Conservation (phyloP, 139 green algal genomes). For the Chlorella vulgaris region DNA sequence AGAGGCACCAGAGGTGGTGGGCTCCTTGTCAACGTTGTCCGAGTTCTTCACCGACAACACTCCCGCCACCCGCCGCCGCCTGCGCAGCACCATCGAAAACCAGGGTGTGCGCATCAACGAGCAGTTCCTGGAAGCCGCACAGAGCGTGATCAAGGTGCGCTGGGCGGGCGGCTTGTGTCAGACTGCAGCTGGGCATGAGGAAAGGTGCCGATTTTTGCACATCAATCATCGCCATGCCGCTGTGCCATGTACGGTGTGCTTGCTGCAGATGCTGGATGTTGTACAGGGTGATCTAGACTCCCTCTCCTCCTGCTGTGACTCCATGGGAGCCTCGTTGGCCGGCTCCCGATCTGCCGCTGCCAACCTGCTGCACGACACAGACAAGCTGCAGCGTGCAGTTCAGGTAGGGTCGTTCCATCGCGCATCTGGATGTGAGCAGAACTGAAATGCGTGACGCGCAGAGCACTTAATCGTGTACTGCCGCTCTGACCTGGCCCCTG, state of each 20-base stretch:
- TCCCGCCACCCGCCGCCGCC: conserved; percentile 45
- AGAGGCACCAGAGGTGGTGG: conserved; percentile 83
- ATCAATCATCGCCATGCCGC: neutral
- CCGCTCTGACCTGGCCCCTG: too few species aligned
- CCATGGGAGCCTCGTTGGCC: conserved; percentile 9
- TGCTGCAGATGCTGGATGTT: conserved; percentile 72
- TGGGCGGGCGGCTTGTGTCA: neutral
- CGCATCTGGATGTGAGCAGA: too few species aligned
- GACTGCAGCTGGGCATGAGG: neutral
- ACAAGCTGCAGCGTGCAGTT: conserved; percentile 65
- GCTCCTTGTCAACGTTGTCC: conserved; percentile 76
- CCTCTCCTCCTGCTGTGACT: conserved; percentile 53
- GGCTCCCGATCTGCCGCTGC: neutral
- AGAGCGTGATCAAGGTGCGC: conserved; percentile 65
- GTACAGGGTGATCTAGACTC: conserved; percentile 80
- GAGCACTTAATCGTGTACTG: too few species aligned
- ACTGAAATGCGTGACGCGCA: too few species aligned
- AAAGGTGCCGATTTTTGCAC: too few species aligned
- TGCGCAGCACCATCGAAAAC: conserved; percentile 81
- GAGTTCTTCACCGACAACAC: conserved; percentile 83
- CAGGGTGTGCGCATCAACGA: conserved; percentile 73
- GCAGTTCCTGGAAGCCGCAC: conserved; percentile 77
- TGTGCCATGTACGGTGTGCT: neutral
- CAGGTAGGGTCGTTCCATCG: conserved; percentile 9
- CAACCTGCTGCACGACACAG: conserved; percentile 51